phyloP scores from a whole-genome alignment of 306 rosid genomes.

The Hippophae gyantsensis region DNA sequence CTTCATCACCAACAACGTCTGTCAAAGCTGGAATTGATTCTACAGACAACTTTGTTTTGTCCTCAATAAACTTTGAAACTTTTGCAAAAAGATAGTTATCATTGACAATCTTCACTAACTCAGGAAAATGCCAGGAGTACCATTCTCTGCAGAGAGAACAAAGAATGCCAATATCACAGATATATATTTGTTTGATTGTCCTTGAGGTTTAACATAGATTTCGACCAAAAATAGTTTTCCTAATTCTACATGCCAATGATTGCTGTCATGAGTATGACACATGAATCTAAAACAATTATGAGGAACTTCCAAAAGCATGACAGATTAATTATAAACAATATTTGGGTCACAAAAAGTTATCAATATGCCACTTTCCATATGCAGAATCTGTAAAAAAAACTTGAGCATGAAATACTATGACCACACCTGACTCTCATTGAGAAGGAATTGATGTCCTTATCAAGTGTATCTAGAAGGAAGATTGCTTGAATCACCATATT shows the following conservation, averaged over 20 bases:
- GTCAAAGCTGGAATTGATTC: slow-evolving; percentile 51
- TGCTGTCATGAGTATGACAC: background rate
- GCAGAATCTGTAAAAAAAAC: background rate
- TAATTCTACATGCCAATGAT: too few species aligned
- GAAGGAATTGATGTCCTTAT: slow-evolving; percentile 84
- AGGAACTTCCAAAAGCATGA: background rate
- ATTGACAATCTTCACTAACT: slow-evolving; percentile 78
- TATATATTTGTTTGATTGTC: background rate
- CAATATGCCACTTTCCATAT: too few species aligned
- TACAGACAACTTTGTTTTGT: slow-evolving; percentile 65
- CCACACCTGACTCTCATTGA: slow-evolving; percentile 88
- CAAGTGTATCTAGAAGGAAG: slow-evolving; percentile 90
- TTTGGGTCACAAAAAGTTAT: too few species aligned
- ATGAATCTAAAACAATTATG: background rate
- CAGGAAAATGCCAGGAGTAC: slow-evolving; percentile 99
- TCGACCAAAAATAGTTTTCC: background rate
- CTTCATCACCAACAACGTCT: slow-evolving; percentile 84
- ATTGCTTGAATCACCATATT: slow-evolving; percentile 99
- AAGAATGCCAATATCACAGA: background rate
- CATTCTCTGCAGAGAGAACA: slow-evolving; percentile 58
- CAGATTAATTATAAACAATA: background rate
- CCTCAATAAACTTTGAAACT: slow-evolving; percentile 63
- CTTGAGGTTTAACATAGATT: background rate
- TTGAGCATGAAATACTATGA: background rate
- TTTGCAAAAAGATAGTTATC: slow-evolving; percentile 85